phyloP scores from a whole-genome alignment of 371 early-diverging fungal species.

The Apophysomyces variabilis region DNA sequence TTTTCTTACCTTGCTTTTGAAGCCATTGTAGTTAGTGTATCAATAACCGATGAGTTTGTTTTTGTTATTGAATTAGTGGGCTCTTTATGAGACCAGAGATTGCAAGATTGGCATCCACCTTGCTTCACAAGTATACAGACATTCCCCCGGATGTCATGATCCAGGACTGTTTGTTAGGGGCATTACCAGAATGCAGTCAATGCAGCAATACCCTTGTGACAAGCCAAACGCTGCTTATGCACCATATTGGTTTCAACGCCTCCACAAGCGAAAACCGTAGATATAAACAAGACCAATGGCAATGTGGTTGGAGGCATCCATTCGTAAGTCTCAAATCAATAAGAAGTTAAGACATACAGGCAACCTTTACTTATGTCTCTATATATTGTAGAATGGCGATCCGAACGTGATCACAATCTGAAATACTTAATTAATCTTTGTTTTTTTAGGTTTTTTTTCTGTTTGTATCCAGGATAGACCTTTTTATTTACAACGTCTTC shows the following conservation, averaged over 20 bases:
- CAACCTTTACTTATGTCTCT: too few relatives aligned
- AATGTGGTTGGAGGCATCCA: conserved; percentile 59
- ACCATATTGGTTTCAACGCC: conserved; percentile 55
- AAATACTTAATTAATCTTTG: neutral
- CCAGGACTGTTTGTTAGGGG: conserved; percentile 52
- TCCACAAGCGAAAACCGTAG: conserved; percentile 46
- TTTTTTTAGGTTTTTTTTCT: too few relatives aligned
- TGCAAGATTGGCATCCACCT: conserved; percentile 33
- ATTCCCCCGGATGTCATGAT: conserved; percentile 51
- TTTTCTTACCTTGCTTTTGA: neutral
- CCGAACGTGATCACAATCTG: conserved; percentile 37
- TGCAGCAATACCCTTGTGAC: conserved; percentile 38
- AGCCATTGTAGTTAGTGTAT: too few relatives aligned
- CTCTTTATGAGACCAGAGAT: conserved; percentile 44
- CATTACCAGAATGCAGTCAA: conserved; percentile 38
- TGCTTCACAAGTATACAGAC: conserved; percentile 29
- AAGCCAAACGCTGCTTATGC: conserved; percentile 46
- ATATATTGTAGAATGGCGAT: conserved; percentile 38
- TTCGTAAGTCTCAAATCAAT: conserved; percentile 36
- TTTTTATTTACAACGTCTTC: too few relatives aligned
- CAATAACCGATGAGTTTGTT: neutral
- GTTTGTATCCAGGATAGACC: too few relatives aligned
- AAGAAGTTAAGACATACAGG: too few relatives aligned
- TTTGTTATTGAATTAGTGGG: conserved; percentile 22
- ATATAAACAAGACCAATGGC: conserved; percentile 49